Evolutionary conservation across 352 stramenopile species (phyloP).

Genomic region (Pythium phragmiticola): DNA sequence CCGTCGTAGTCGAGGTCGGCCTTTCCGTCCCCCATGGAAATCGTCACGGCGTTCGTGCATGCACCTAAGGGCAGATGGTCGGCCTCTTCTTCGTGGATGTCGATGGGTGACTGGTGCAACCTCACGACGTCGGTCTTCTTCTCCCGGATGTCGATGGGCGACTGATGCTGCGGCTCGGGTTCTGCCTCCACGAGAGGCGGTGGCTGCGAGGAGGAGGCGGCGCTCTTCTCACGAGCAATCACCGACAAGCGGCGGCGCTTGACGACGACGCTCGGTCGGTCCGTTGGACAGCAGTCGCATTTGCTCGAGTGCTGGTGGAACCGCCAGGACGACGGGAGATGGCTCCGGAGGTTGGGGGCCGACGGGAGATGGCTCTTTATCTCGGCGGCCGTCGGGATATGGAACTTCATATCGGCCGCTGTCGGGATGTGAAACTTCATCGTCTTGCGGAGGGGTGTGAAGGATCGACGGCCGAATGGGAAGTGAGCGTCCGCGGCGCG

Average conservation of each 20-base stretch:
- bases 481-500: not conserved
- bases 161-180: not conserved
- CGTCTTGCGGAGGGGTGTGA: not conserved
- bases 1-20: conserved; percentile 15
- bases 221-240: not conserved
- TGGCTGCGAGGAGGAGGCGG: too few relatives aligned
- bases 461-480: not conserved
- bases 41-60: conserved; percentile 4
- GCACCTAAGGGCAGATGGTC: not conserved
- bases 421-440: not conserved
- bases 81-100: conserved; percentile 10
- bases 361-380: too few relatives aligned
- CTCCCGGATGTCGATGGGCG: not conserved
- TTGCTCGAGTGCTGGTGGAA: not conserved
- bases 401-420: too few relatives aligned
- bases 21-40: conserved; percentile 3
- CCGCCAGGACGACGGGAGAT: not conserved
- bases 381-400: too few relatives aligned
- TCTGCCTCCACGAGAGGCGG: not conserved
- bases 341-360: too few relatives aligned
- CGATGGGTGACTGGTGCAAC: conserved; percentile 23
- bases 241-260: not conserved
- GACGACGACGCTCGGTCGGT: not conserved
- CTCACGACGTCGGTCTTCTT: not conserved
- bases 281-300: not conserved